Evolutionary conservation across 352 stramenopile genomes (phyloP).

Genomic region (Pythium dissimile): DNA sequence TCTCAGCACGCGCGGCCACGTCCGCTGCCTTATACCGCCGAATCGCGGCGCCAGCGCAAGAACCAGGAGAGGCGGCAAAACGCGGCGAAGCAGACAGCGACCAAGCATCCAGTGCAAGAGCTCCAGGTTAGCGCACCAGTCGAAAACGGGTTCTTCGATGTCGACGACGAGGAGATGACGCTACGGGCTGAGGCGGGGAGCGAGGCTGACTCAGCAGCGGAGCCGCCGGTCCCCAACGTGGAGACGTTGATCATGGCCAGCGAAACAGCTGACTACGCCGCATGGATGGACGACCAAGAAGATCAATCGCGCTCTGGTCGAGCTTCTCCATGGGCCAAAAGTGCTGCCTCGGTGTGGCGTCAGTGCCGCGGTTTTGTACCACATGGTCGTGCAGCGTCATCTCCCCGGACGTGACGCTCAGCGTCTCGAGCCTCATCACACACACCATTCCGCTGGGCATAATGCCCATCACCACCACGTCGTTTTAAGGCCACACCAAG

Average conservation of each 20-base stretch:
- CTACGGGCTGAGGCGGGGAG: neutral
- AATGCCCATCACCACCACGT: conserved; percentile 68
- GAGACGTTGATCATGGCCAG: conserved; percentile 7
- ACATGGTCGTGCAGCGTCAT: conserved; percentile 34
- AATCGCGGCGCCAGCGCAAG: neutral
- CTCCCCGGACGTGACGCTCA: conserved; percentile 47
- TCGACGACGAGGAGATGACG: conserved; percentile 1
- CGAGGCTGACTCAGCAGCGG: neutral
- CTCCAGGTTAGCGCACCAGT: neutral
- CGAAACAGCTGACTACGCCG: neutral
- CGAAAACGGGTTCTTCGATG: conserved; percentile 6
- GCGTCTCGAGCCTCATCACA: conserved; percentile 61
- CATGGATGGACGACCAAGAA: neutral
- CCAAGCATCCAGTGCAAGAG: too few relatives aligned
- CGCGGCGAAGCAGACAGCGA: neutral
- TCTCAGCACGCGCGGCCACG: conserved; percentile 1
- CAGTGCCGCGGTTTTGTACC: conserved; percentile 37
- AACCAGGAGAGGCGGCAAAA: neutral
- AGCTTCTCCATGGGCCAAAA: conserved; percentile 54
- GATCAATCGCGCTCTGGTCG: conserved; percentile 52
- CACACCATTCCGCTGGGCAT: conserved; percentile 70
- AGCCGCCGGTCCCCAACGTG: conserved; percentile 9
- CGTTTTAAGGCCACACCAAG: too few relatives aligned
- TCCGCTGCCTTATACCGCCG: conserved; percentile 8
- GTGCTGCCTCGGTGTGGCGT: conserved; percentile 44